Conservation (phyloP, 305 asterid genomes). For the Fraxinus greggii region DNA sequence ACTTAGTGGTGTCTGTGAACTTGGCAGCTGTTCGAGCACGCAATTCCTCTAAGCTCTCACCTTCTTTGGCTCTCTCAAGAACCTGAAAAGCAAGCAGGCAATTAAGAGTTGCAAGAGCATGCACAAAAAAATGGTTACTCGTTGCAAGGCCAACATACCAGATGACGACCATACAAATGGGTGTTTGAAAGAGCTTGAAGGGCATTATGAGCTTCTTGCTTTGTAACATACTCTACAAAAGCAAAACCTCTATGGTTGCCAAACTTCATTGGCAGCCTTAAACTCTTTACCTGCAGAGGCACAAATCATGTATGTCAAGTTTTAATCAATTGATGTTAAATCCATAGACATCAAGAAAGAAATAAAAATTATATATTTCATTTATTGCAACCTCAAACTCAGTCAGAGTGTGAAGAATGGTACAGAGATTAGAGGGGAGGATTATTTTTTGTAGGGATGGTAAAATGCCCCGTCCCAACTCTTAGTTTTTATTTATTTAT, state of each 20-base stretch:
- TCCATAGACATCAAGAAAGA: neutral
- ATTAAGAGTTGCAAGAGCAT: neutral
- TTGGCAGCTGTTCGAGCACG: slow-evolving; percentile 85
- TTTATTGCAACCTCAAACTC: neutral
- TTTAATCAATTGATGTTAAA: neutral
- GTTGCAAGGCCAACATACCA: slow-evolving; percentile 52
- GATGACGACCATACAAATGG: slow-evolving; percentile 91
- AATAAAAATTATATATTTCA: neutral
- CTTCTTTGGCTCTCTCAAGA: slow-evolving; percentile 91
- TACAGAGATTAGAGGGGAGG: neutral
- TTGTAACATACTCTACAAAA: slow-evolving; percentile 78
- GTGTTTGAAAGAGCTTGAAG: slow-evolving; percentile 71
- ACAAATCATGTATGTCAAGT: neutral
- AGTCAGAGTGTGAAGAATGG: neutral
- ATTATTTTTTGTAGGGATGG: neutral
- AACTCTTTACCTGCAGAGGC: slow-evolving; percentile 65
- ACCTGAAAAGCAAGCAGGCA: slow-evolving; percentile 47
- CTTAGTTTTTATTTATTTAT: no score
- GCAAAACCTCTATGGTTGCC: slow-evolving; percentile 93
- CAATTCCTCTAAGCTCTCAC: slow-evolving; percentile 81
- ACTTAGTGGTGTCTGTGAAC: slow-evolving; percentile 49
- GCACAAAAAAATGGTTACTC: no score
- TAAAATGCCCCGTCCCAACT: neutral
- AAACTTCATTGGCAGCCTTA: slow-evolving; percentile 72
- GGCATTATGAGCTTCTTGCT: slow-evolving; percentile 88